These are phyloP conservation scores for Amanita fuliginea DNA, from an alignment of 768 basidiomycete species.

Conservation along the genomic window DNA sequence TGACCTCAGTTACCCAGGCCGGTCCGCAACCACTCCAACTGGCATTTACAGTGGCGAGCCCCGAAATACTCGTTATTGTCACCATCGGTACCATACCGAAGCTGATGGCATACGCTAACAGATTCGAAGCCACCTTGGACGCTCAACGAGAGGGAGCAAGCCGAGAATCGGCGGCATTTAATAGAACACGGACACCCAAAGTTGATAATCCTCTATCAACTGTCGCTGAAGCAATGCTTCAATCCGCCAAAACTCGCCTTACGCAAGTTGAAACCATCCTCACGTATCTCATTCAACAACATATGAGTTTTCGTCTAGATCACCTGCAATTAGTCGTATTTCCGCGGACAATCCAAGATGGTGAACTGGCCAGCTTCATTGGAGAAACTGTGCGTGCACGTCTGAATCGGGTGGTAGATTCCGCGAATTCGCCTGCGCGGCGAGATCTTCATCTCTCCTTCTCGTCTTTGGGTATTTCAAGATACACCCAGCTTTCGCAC, in stretches of 20 bases:
- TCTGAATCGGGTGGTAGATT: slow-evolving; percentile 50
- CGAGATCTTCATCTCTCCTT: slow-evolving; percentile 67
- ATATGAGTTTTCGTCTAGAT: slow-evolving; percentile 61
- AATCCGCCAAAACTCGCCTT: slow-evolving; percentile 60
- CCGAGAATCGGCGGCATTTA: slow-evolving; percentile 69
- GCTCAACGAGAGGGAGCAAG: slow-evolving; percentile 68
- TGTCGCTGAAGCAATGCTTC: slow-evolving; percentile 78
- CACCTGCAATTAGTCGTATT: slow-evolving; percentile 63
- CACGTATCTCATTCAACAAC: slow-evolving; percentile 55
- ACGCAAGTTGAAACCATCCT: slow-evolving; percentile 54
- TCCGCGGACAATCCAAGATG: slow-evolving; percentile 68
- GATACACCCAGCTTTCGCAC: slow-evolving; percentile 52
- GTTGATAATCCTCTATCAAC: slow-evolving; percentile 75
- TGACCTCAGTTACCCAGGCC: slow-evolving; percentile 25
- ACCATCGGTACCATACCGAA: slow-evolving; percentile 73
- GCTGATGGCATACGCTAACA: slow-evolving; percentile 61
- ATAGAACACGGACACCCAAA: slow-evolving; percentile 57
- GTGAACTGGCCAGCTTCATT: slow-evolving; percentile 67
- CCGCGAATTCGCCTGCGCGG: slow-evolving; percentile 35
- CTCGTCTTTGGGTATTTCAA: slow-evolving; percentile 66
- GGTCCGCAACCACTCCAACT: slow-evolving; percentile 40
- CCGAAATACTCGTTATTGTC: slow-evolving; percentile 53
- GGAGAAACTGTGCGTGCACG: slow-evolving; percentile 60
- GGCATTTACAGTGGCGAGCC: slow-evolving; percentile 65
- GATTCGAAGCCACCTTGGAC: slow-evolving; percentile 63